Conservation (phyloP, 2,329 filamentous ascomycete species). For the Dactylellina parvicollis region DNA sequence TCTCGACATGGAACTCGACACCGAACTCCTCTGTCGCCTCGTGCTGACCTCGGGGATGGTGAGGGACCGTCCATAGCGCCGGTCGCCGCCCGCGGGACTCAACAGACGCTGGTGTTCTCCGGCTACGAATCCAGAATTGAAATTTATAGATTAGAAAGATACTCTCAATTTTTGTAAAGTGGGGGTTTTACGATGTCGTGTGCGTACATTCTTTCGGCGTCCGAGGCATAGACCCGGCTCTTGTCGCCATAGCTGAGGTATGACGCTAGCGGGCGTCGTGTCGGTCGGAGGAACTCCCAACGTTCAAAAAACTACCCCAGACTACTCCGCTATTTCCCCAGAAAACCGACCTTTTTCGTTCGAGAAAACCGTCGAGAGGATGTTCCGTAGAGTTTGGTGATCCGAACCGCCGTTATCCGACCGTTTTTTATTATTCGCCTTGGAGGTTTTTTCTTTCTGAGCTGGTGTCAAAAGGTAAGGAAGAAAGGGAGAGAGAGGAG, state of each 20-base stretch:
- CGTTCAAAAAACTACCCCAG: slow-evolving; percentile 12
- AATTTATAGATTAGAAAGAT: not conserved
- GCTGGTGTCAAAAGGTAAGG: not conserved
- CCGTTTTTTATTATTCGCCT: not conserved
- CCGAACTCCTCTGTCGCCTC: slow-evolving; percentile 44
- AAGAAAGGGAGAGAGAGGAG: not conserved
- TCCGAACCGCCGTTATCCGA: too few species aligned
- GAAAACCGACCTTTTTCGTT: not conserved
- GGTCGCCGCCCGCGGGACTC: slow-evolving; percentile 41
- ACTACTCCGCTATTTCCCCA: slow-evolving; percentile 18
- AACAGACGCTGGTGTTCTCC: slow-evolving; percentile 43
- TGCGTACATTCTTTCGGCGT: slow-evolving; percentile 44
- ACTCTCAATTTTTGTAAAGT: not conserved
- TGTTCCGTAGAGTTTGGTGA: too few species aligned
- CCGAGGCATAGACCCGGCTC: slow-evolving; percentile 35
- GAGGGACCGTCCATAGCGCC: slow-evolving; percentile 48
- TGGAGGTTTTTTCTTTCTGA: not conserved
- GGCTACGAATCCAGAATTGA: slow-evolving; percentile 7
- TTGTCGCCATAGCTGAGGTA: slow-evolving; percentile 36
- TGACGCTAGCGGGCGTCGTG: slow-evolving; percentile 5
- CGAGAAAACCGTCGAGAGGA: not conserved
- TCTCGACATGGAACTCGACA: slow-evolving; percentile 48
- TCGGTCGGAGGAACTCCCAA: slow-evolving; percentile 17
- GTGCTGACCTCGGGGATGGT: slow-evolving; percentile 45
- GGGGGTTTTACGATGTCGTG: slow-evolving; percentile 7